These are phyloP conservation scores for Corrigiola litoralis DNA, from an alignment of 179 eudicot genomes.

Conservation along the genomic window DNA sequence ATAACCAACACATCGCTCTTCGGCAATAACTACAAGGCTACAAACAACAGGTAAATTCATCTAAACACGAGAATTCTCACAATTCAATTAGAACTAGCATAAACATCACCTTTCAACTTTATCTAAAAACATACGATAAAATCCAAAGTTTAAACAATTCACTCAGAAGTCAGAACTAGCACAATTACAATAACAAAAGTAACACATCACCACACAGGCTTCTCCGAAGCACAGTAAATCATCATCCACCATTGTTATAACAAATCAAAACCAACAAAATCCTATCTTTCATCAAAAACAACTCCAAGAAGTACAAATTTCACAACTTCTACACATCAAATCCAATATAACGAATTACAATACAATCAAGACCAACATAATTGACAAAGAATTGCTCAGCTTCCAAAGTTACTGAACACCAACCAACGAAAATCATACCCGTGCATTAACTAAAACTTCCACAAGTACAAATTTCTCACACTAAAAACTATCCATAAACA, in stretches of 20 bases:
- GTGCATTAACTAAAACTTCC: neutral
- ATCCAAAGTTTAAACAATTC: neutral
- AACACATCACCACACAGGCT: no score
- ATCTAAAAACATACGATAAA: no score
- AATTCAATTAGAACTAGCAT: neutral
- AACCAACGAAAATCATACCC: neutral
- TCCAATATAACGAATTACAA: neutral
- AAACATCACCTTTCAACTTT: no score
- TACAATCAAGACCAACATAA: no score
- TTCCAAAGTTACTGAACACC: neutral
- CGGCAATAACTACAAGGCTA: neutral
- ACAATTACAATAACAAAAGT: no score
- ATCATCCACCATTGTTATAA: neutral
- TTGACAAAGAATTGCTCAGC: no score
- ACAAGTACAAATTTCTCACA: neutral
- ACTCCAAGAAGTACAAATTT: neutral
- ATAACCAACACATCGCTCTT: neutral
- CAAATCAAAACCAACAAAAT: neutral
- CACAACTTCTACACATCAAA: neutral
- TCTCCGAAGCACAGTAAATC: no score
- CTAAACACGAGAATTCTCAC: neutral
- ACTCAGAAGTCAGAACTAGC: neutral
- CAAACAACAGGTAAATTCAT: neutral
- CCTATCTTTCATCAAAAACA: neutral
- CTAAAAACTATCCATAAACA: no score